Conservation (phyloP, 2,329 filamentous ascomycete genomes). For the Scolecobasidium constrictum region DNA sequence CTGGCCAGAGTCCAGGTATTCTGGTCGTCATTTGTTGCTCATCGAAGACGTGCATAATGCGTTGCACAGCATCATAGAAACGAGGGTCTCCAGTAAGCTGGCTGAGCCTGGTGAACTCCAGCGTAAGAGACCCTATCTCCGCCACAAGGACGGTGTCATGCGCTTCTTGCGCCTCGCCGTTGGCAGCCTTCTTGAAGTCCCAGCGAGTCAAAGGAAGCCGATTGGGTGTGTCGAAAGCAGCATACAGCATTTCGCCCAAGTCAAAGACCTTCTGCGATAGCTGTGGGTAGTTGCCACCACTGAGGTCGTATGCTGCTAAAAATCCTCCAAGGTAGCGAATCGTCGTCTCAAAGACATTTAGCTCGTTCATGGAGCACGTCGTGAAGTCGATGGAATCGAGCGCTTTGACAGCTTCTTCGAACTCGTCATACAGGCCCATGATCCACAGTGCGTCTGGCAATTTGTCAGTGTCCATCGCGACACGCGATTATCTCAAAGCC, state of each 20-base stretch:
- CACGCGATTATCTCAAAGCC: conserved; percentile 54
- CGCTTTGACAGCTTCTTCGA: conserved; percentile 41
- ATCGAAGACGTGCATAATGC: conserved; percentile 23
- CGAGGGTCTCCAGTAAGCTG: conserved; percentile 25
- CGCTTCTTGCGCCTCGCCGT: conserved; percentile 18
- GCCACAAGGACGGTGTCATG: conserved; percentile 21
- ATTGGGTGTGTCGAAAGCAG: conserved; percentile 33
- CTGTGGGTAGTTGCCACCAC: conserved; percentile 21
- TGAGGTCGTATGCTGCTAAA: conserved; percentile 26
- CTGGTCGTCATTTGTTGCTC: conserved; percentile 23
- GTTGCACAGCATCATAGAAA: conserved; percentile 26
- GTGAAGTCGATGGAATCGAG: conserved; percentile 44
- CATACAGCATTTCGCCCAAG: conserved; percentile 32
- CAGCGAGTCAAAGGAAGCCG: conserved; percentile 28
- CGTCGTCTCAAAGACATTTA: conserved; percentile 30
- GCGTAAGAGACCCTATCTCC: conserved; percentile 26
- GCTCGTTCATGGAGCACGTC: conserved; percentile 21
- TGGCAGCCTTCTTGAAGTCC: conserved; percentile 18
- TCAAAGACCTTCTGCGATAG: conserved; percentile 28
- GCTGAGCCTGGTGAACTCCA: conserved; percentile 28
- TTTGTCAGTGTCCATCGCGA: too few species aligned
- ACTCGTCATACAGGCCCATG: conserved; percentile 48
- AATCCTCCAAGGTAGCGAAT: conserved; percentile 28
- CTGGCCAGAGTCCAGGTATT: conserved; percentile 25
- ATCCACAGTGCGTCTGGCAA: conserved; percentile 57